Evolutionary conservation across 441 rosid species (phyloP), one percentile per base, ranked within the genome.

Genomic region (Cnidoscolus chayamansa): DNA sequence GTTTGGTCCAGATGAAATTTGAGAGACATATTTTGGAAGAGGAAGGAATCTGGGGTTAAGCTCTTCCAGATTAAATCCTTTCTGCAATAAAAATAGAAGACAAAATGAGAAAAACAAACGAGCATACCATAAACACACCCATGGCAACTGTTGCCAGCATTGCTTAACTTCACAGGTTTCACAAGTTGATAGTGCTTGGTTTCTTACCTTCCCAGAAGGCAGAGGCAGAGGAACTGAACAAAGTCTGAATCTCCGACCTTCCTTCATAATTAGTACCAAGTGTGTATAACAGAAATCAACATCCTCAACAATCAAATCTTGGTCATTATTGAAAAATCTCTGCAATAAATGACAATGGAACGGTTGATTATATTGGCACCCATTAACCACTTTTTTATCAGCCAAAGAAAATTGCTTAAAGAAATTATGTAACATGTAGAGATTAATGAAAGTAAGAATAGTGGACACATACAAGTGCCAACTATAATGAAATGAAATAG

Each of bases 231-330:
- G 82, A 72, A 93, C 89, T 17, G 93, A 87, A 84, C 97, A 91
- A 62, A 95, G 83, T 74, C 81, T 86, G 69, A 74, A 80, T 63
- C 74, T 80, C 76, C 79, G 74, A 68, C 82, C 87, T 76, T 95
- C 85, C 81, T 89, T 84, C 64, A 86, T 63, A 67, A 88, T 79
- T 70, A 95, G 75, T 47, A 70, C 87, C 82, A 95, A 17, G 76
- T 90, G 94, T 64, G 92, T 88, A 53, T 84, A 81, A 80, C 94
- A 86, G 85, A 93, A 91, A 84, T 95, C 97, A 81, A 87, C 94
- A 81, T 95, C 98, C 81, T 87, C 90, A 63, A 92, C 79, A 73
- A 83, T 73, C 71, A 79, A 70, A 70, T 81, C 83, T 81, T 81
- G 85, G 69, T 88, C 83, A 73, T 84, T 86, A 10, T 68, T 43